Percentiles rank a stretch among this genome's conserved stretches.
These are phyloP conservation scores for Lepidium didymum DNA, from an alignment of 345 rosid genomes.

Conservation along the genomic window DNA sequence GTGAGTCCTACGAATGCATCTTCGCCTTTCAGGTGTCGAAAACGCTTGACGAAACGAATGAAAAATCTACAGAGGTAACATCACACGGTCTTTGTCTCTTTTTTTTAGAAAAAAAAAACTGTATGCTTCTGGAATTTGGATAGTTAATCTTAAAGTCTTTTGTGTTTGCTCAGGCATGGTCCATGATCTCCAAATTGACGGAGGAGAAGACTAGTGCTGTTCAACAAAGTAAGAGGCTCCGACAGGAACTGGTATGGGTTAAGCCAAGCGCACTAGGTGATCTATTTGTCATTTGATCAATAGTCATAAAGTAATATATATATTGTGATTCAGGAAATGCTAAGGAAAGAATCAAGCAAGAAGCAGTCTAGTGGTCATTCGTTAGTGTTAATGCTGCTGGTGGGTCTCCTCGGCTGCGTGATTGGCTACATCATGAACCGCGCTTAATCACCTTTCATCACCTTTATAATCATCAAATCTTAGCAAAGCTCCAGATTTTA, in stretches of 20 bases:
- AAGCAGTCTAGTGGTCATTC: slow-evolving; percentile 43
- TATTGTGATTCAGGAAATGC: slow-evolving; percentile 42
- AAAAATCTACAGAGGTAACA: slow-evolving; percentile 55
- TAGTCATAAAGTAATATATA: not conserved
- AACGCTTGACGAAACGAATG: slow-evolving; percentile 48
- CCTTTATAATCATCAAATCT: not conserved
- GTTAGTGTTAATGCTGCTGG: slow-evolving; percentile 38
- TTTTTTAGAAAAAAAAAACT: too few species aligned
- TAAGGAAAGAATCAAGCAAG: slow-evolving; percentile 45
- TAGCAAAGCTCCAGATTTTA: not conserved
- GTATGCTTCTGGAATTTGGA: not conserved
- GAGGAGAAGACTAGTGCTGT: slow-evolving; percentile 66
- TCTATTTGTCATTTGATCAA: not conserved
- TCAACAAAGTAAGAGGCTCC: slow-evolving; percentile 53
- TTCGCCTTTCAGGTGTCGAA: slow-evolving; percentile 42
- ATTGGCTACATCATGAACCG: slow-evolving; percentile 53
- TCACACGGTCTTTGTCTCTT: not conserved
- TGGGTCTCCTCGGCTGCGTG: slow-evolving; percentile 51
- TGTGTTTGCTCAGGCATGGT: slow-evolving; percentile 48
- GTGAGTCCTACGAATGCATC: not conserved
- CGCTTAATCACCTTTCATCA: slow-evolving; percentile 10
- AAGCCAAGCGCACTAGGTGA: not conserved
- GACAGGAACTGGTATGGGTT: slow-evolving; percentile 60
- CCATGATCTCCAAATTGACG: slow-evolving; percentile 62
- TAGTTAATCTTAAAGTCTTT: not conserved